These are phyloP conservation scores for Termitomyces sp. DNA, from an alignment of 768 basidiomycete species.

Conservation along the genomic window DNA sequence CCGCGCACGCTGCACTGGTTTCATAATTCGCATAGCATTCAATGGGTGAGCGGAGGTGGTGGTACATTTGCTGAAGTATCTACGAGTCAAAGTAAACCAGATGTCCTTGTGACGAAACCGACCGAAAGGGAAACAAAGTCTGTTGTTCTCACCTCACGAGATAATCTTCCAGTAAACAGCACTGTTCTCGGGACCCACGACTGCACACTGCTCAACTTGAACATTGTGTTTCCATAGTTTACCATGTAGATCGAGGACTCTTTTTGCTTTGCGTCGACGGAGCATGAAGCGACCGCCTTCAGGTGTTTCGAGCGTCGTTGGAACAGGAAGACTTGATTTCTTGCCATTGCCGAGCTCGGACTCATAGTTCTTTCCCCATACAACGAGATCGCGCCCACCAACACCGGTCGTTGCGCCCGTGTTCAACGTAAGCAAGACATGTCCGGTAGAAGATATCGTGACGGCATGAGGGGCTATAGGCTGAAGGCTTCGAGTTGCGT, in stretches of 20 bases:
- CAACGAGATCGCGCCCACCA: constrained; percentile 60
- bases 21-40: not conserved
- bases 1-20: no score
- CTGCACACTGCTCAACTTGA: constrained; percentile 57
- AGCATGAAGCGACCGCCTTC: constrained; percentile 60
- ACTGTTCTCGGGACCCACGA: constrained; percentile 58
- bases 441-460: constrained; percentile 68
- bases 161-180: constrained; percentile 65
- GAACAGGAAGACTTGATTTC: constrained; percentile 50
- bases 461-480: constrained; percentile 60
- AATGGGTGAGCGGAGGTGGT: not conserved
- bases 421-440: constrained; percentile 70
- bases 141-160: not conserved
- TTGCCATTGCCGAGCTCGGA: constrained; percentile 76
- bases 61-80: not conserved
- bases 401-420: constrained; percentile 44
- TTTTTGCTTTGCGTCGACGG: constrained; percentile 38
- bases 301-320: constrained; percentile 41
- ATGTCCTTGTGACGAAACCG: not conserved
- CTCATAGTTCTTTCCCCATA: constrained; percentile 70
- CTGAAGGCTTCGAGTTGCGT: constrained; percentile 49
- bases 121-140: not conserved
- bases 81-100: not conserved
- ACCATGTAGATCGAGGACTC: constrained; percentile 55
- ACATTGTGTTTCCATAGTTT: constrained; percentile 54